Conservation (phyloP, 805 yeast genomes). For the Candida nanaspora region DNA sequence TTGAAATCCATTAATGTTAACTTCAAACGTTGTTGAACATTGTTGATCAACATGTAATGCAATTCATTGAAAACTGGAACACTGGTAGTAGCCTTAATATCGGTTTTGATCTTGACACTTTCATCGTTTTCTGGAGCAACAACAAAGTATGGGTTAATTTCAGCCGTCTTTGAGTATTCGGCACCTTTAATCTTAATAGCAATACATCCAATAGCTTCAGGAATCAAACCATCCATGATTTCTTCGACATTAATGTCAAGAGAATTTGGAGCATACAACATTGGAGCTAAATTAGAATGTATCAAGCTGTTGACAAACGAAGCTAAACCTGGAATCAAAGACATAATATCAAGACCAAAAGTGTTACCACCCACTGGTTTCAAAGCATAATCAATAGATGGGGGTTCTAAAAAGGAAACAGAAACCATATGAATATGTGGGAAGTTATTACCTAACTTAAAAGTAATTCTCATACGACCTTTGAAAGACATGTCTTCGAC, state of each 20-base stretch:
- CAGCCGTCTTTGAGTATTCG: constrained; percentile 33
- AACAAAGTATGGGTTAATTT: constrained; percentile 53
- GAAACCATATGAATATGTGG: constrained; percentile 77
- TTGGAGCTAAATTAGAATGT: constrained; percentile 65
- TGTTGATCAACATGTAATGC: constrained; percentile 48
- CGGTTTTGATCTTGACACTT: constrained; percentile 32
- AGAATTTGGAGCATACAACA: constrained; percentile 78
- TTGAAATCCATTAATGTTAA: constrained; percentile 50
- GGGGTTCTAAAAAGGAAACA: constrained; percentile 69
- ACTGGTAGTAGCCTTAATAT: constrained; percentile 46
- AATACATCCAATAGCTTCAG: constrained; percentile 65
- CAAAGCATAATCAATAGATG: constrained; percentile 68
- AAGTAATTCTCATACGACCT: constrained; percentile 60
- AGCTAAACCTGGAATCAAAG: constrained; percentile 73
- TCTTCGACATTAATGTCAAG: constrained; percentile 71
- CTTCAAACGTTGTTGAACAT: constrained; percentile 48
- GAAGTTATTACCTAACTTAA: constrained; percentile 55
- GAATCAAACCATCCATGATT: constrained; percentile 51
- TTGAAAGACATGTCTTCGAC: constrained; percentile 75
- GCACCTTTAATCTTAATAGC: constrained; percentile 57
- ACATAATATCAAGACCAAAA: constrained; percentile 80
- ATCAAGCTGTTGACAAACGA: constrained; percentile 63
- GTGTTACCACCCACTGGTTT: constrained; percentile 89
- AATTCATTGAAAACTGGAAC: constrained; percentile 65
- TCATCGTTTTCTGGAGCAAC: constrained; percentile 32